Conservation (phyloP, 2,329 filamentous ascomycete genomes). For the Cladosporium austrohemisphaericum region DNA sequence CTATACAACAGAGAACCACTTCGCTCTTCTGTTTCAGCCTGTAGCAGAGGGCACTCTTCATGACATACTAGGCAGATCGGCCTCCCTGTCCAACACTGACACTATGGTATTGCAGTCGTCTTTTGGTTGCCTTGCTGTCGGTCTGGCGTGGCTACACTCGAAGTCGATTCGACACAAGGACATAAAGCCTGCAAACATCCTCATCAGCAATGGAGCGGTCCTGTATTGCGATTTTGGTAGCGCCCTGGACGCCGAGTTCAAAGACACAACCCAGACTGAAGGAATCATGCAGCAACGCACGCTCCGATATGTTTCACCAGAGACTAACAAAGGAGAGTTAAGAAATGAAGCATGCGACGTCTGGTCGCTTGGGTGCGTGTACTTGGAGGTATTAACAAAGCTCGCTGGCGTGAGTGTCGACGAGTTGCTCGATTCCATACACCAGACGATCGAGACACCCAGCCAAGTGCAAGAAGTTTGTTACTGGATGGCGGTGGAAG, state of each 20-base stretch:
- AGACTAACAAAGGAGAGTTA: neutral
- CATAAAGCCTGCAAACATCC: constrained; percentile 14
- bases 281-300: neutral
- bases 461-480: neutral
- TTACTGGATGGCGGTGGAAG: neutral
- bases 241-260: neutral
- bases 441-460: neutral
- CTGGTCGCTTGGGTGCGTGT: neutral
- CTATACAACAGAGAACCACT: neutral
- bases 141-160: constrained; percentile 1
- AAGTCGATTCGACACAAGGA: constrained; percentile 9
- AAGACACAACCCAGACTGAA: neutral
- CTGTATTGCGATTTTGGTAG: neutral
- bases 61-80: neutral
- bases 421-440: neutral
- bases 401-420: neutral
- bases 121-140: neutral
- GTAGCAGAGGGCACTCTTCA: neutral
- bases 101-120: neutral
- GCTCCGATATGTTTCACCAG: neutral
- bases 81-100: neutral
- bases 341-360: neutral
- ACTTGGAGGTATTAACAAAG: neutral
- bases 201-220: neutral
- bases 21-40: neutral